Evolutionary conservation across 1,284 basidiomycete species (phyloP).

Genomic region (Leccinum griseonigrum): DNA sequence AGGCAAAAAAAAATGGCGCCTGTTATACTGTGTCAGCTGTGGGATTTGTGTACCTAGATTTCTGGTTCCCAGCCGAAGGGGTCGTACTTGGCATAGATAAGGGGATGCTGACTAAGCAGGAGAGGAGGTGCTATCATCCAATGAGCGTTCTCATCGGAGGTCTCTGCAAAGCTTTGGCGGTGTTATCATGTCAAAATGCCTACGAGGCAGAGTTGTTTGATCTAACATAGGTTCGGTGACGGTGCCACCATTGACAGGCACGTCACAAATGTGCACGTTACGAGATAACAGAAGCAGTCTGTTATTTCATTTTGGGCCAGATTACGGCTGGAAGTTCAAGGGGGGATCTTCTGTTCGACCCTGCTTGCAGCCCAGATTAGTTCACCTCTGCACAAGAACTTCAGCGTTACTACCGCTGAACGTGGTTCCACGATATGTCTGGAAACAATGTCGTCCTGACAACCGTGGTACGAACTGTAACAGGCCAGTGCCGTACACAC

Average conservation of each 20-base stretch:
- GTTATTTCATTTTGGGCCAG: slow-evolving; percentile 6
- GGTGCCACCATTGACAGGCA: slow-evolving; percentile 15
- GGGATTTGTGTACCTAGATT: slow-evolving; percentile 19
- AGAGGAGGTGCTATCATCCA: slow-evolving; percentile 25
- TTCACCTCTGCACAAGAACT: not conserved
- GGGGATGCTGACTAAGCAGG: slow-evolving; percentile 23
- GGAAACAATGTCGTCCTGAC: not conserved
- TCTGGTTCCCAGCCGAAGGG: slow-evolving; percentile 1
- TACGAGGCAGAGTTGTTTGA: not conserved
- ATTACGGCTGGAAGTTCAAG: not conserved
- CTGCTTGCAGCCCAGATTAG: not conserved
- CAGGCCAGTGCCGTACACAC: not conserved
- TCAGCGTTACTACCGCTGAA: not conserved
- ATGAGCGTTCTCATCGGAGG: slow-evolving; percentile 7
- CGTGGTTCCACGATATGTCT: not conserved
- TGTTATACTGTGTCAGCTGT: slow-evolving; percentile 26
- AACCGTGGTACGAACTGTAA: not conserved
- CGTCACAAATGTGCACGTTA: slow-evolving; percentile 2
- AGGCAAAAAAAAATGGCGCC: not conserved
- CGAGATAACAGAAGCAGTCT: slow-evolving; percentile 17
- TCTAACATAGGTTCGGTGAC: not conserved
- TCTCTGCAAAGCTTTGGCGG: not conserved
- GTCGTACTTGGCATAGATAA: slow-evolving; percentile 26
- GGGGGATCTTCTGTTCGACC: not conserved
- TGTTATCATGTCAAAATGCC: slow-evolving; percentile 22